phyloP scores from a whole-genome alignment of 345 rosid species.

The Mangifera indica region DNA sequence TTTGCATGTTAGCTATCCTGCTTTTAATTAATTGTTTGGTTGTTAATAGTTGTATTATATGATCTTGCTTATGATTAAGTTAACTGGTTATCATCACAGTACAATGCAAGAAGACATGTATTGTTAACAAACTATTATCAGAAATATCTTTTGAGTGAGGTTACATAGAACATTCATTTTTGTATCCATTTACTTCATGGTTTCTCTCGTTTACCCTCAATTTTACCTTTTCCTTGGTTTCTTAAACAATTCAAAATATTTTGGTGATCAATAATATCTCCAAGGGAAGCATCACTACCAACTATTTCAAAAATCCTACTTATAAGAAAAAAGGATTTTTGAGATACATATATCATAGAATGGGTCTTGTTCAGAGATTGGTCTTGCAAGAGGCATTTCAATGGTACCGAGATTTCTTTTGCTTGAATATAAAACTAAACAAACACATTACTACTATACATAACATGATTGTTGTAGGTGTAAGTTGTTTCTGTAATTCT shows the following conservation, averaged over 20 bases:
- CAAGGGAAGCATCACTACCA: not conserved
- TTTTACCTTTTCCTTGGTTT: not conserved
- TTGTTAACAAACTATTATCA: no score
- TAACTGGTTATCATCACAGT: not conserved
- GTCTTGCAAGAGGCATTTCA: no score
- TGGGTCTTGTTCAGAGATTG: not conserved
- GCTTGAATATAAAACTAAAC: not conserved
- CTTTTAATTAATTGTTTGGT: not conserved
- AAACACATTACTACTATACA: not conserved
- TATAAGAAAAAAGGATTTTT: not conserved
- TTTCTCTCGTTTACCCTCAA: not conserved
- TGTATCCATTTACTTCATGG: not conserved
- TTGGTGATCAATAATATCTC: conserved; percentile 2
- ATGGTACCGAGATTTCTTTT: no score
- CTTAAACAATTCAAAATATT: not conserved
- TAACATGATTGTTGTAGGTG: not conserved
- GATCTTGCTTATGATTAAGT: not conserved
- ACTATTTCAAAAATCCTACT: not conserved
- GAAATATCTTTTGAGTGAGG: no score
- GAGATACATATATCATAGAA: not conserved
- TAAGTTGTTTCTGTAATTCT: no score
- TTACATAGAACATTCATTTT: not conserved
- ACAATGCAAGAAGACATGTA: not conserved
- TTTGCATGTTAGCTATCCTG: not conserved
- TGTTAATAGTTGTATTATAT: not conserved